A percentile compares a stretch with the other conserved stretches of the same genome.
phyloP scores from a whole-genome alignment of 257 asterid species.

The Parsonsia alboflavescens region DNA sequence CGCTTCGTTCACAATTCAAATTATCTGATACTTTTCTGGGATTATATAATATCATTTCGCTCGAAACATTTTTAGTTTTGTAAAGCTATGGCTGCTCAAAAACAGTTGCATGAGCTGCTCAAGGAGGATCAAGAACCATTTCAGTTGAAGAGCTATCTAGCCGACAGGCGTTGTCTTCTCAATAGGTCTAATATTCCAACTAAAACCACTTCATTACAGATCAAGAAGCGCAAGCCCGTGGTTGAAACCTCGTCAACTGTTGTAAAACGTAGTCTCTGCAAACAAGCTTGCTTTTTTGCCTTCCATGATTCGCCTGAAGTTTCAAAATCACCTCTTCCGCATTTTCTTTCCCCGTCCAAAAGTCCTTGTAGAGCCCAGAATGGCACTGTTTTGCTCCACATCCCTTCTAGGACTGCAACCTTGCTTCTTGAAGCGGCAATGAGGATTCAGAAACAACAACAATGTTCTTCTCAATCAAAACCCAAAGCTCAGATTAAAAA shows the following conservation, averaged over 20 bases:
- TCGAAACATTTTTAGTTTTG: background rate
- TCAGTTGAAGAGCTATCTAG: slow-evolving; percentile 45
- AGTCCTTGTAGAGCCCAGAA: slow-evolving; percentile 40
- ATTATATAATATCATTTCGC: background rate
- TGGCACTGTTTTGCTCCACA: slow-evolving; percentile 48
- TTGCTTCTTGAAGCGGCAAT: slow-evolving; percentile 74
- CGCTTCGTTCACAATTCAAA: slow-evolving; percentile 6
- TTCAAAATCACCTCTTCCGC: slow-evolving; percentile 44
- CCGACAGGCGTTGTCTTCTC: slow-evolving; percentile 42
- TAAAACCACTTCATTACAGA: slow-evolving; percentile 22
- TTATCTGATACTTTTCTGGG: background rate
- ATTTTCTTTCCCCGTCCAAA: slow-evolving; percentile 46
- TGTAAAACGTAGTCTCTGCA: slow-evolving; percentile 32
- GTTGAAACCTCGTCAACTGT: slow-evolving; percentile 9
- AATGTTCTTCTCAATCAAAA: slow-evolving; percentile 22
- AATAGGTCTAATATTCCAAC: slow-evolving; percentile 13
- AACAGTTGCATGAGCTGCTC: slow-evolving; percentile 59
- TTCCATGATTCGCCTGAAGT: slow-evolving; percentile 54
- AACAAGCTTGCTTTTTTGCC: slow-evolving; percentile 56
- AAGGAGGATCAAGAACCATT: slow-evolving; percentile 83
- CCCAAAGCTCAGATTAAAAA: slow-evolving; percentile 29
- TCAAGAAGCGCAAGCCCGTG: slow-evolving; percentile 32
- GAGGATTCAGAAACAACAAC: slow-evolving; percentile 65
- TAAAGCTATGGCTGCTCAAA: slow-evolving; percentile 20
- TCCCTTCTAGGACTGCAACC: slow-evolving; percentile 64